Conservation (phyloP, 2,329 filamentous ascomycete genomes). For the Arthrobotrys sphaeroides region DNA sequence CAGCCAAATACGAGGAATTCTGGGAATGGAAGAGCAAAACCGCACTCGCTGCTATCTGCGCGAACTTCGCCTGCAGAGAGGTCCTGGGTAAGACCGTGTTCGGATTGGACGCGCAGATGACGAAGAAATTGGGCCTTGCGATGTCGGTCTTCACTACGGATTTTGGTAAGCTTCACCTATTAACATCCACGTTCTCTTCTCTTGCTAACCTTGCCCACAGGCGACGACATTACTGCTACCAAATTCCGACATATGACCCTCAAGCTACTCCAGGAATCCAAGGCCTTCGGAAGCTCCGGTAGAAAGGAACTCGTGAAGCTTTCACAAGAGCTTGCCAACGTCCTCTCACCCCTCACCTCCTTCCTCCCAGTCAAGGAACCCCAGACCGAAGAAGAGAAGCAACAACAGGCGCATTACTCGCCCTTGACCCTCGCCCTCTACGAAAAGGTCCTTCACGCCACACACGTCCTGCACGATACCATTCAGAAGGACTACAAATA, state of each 20-base stretch:
- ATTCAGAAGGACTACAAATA: conserved; percentile 49
- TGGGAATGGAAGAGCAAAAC: conserved; percentile 53
- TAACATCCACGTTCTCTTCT: not conserved
- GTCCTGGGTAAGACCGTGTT: conserved; percentile 46
- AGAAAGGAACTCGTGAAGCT: conserved; percentile 37
- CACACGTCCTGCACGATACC: conserved; percentile 32
- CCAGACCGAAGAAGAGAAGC: conserved; percentile 48
- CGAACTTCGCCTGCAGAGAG: conserved; percentile 50
- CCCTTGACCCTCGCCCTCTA: conserved; percentile 40
- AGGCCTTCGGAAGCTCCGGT: conserved; percentile 30
- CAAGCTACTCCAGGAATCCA: conserved; percentile 44
- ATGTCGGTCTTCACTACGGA: conserved; percentile 49
- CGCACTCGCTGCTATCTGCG: conserved; percentile 24
- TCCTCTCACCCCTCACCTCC: conserved; percentile 27
- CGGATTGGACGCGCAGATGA: conserved; percentile 40
- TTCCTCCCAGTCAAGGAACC: conserved; percentile 21
- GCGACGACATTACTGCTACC: conserved; percentile 48
- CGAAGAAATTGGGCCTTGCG: conserved; percentile 32
- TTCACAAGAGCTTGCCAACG: conserved; percentile 47
- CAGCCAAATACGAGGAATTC: conserved; percentile 44
- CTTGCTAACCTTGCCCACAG: conserved; percentile 7
- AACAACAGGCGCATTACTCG: conserved; percentile 40
- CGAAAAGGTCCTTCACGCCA: conserved; percentile 42
- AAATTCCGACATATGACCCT: conserved; percentile 46
- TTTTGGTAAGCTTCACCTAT: conserved; percentile 23